Evolutionary conservation across 768 basidiomycete species (phyloP).

Genomic region (Tubosaeta brunneosetosa): DNA sequence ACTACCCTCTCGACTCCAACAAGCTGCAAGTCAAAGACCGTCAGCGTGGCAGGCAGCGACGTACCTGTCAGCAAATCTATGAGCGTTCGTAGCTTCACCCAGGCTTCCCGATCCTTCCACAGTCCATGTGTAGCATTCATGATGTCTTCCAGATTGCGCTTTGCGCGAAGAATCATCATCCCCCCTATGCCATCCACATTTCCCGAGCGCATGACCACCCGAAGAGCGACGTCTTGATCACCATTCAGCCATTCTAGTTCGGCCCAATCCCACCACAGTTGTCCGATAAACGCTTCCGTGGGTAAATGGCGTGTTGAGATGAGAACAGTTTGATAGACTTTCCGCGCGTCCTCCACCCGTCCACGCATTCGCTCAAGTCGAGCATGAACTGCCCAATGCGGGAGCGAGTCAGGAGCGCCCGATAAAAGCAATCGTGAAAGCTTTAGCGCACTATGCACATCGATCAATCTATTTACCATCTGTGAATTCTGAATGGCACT

Average conservation of each 20-base stretch:
- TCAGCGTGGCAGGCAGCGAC: slow-evolving; percentile 39
- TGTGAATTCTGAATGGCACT: slow-evolving; percentile 22
- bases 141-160: slow-evolving; percentile 57
- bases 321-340: slow-evolving; percentile 69
- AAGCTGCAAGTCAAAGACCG: slow-evolving; percentile 32
- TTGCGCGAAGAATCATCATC: slow-evolving; percentile 57
- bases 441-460: slow-evolving; percentile 53
- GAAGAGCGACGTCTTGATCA: slow-evolving; percentile 43
- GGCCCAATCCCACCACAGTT: slow-evolving; percentile 80
- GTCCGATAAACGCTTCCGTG: slow-evolving; percentile 34
- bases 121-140: slow-evolving; percentile 25
- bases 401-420: slow-evolving; percentile 48
- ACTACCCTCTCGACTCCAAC: slow-evolving; percentile 5
- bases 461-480: slow-evolving; percentile 8
- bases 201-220: slow-evolving; percentile 51
- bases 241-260: slow-evolving; percentile 77
- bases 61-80: slow-evolving; percentile 55
- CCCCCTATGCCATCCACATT: slow-evolving; percentile 50
- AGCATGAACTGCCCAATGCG: slow-evolving; percentile 74
- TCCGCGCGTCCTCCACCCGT: slow-evolving; percentile 63
- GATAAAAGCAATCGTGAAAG: slow-evolving; percentile 64
- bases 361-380: slow-evolving; percentile 66
- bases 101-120: slow-evolving; percentile 60
- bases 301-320: slow-evolving; percentile 38
- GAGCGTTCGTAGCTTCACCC: slow-evolving; percentile 62